Evolutionary conservation across 306 rosid genomes (phyloP), one percentile per base, ranked within the genome.

Genomic region (Oxytropis ochrocephala): DNA sequence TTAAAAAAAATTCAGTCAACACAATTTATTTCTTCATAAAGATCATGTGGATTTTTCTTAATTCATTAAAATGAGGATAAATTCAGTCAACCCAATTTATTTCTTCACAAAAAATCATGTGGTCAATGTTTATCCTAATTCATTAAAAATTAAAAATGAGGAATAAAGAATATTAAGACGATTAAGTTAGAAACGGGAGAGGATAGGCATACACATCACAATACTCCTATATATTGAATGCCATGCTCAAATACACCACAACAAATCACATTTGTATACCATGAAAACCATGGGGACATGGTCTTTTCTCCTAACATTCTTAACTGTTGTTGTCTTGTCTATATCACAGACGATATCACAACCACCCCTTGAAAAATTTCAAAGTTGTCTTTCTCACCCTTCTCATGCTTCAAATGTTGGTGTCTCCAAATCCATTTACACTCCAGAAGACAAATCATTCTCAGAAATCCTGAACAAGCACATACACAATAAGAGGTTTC

Each of bases 381-480:
- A 65, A 1, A 0, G 0, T 1, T 81, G 85, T 39, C 4, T 76
- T 27, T 8, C 59, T 35, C 0, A 5, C 0, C 4, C 38, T 5
- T 68, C 62, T 24, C 8, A 50, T 5, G 0, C 42, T 11, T 5
- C 62, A 19, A 19, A 5, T 0, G 11, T 2, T 0, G 2, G 4
- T 4, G 5, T 36, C 38, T 38, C 55, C 0, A 4, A 44, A 2
- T 46, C 16, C 4, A 17, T 27, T 54, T 78, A 74, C 72, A 58
- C 69, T 2, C 64, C 51, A 51, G 0, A 2, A 27, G 70, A 64
- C 44, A 0, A 38, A 14, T 43, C 59, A 18, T 78, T 64, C 72
- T 21, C 68, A 19, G 27, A 70, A 3, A 24, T 69, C 35, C 57
- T 81, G 47, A 76, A 78, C 12, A 18, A 52, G 43, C 80, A 13